A percentile compares a stretch with the other conserved stretches of the same genome.
These are phyloP conservation scores for Alternaria atra DNA, from an alignment of 2,329 filamentous ascomycete species.

Conservation along the genomic window DNA sequence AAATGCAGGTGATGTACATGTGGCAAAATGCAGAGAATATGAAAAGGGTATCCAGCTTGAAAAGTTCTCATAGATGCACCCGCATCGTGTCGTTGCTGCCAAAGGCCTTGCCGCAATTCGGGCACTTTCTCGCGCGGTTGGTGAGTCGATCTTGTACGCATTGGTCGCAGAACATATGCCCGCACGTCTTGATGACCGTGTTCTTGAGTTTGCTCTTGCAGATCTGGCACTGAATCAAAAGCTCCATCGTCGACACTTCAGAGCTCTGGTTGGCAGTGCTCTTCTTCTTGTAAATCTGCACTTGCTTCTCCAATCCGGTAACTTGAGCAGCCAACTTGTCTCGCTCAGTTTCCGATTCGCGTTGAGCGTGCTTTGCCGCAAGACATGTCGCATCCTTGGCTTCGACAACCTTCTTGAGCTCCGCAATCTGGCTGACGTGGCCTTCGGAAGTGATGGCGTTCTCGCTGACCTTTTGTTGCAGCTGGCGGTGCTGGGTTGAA, in stretches of 20 bases:
- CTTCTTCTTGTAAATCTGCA: constrained; percentile 87
- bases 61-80: constrained; percentile 45
- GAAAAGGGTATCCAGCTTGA: not conserved
- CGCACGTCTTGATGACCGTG: constrained; percentile 90
- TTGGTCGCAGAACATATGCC: constrained; percentile 90
- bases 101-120: constrained; percentile 91
- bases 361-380: constrained; percentile 68
- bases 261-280: constrained; percentile 80
- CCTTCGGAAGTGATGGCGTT: constrained; percentile 74
- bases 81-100: constrained; percentile 89
- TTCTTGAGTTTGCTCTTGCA: constrained; percentile 95
- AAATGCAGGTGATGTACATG: constrained; percentile 24
- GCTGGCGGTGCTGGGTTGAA: constrained; percentile 74
- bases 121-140: constrained; percentile 93
- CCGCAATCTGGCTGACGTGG: constrained; percentile 76
- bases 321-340: constrained; percentile 82
- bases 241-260: constrained; percentile 82
- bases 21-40: constrained; percentile 5
- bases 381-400: constrained; percentile 76
- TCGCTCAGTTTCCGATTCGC: constrained; percentile 73
- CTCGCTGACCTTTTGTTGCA: constrained; percentile 77
- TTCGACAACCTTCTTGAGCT: constrained; percentile 77
- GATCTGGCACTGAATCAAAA: constrained; percentile 85
- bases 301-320: constrained; percentile 80
- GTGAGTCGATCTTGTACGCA: constrained; percentile 90